A percentile compares a stretch with the other conserved stretches of the same genome.
These are phyloP conservation scores for Coffea eugenioides DNA, from an alignment of 257 asterid genomes.

Conservation along the genomic window DNA sequence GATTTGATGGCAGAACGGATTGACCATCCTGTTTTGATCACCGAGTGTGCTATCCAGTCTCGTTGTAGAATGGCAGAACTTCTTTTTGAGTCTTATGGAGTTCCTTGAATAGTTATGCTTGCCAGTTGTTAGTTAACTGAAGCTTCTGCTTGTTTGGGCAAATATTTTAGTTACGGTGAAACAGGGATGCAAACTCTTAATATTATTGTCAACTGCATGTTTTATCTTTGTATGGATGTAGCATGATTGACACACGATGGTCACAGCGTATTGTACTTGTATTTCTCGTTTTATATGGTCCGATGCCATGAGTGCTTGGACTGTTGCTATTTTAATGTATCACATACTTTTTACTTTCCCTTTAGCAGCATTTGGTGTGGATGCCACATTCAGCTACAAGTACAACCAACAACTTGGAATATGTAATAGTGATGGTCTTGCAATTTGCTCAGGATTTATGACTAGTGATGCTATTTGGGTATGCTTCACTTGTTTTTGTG, in stretches of 20 bases:
- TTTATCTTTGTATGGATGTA: constrained; percentile 7
- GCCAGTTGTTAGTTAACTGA: not conserved
- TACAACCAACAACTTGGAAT: constrained; percentile 76
- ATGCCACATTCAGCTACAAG: constrained; percentile 92
- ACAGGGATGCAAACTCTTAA: not conserved
- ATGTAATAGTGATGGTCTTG: constrained; percentile 77
- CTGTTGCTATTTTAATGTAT: not conserved
- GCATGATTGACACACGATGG: not conserved
- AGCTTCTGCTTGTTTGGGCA: not conserved
- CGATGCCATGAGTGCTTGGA: not conserved
- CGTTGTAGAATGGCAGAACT: constrained; percentile 98
- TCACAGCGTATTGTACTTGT: not conserved
- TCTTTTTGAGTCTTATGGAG: constrained; percentile 96
- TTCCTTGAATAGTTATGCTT: constrained; percentile 77
- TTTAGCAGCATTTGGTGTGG: constrained; percentile 87
- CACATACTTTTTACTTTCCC: not conserved
- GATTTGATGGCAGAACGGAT: constrained; percentile 64
- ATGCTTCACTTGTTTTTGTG: constrained; percentile 36
- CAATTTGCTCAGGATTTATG: constrained; percentile 83
- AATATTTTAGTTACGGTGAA: not conserved
- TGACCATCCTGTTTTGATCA: constrained; percentile 89
- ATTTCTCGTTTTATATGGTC: not conserved
- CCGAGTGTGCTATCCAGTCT: constrained; percentile 90
- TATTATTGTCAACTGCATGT: not conserved
- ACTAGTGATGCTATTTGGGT: constrained; percentile 95